Base-by-base conservation (phyloP, 352 stramenopile genomes). In the Aphanomyces cochlioides region DNA sequence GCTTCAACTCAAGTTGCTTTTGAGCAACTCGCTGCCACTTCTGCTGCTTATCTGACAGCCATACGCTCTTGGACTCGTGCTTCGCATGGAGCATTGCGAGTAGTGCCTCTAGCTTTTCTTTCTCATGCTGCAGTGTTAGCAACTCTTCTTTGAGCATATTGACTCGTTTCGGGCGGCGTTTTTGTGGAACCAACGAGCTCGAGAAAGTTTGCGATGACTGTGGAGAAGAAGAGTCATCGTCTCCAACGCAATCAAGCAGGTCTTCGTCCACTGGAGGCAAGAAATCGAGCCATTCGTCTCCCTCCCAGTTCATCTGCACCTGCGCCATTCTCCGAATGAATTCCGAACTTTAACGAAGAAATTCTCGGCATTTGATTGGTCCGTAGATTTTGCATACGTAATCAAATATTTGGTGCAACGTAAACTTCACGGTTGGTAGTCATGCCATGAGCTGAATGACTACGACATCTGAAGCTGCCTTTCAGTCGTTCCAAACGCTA, bases 11-110 rank as follows among this genome's bases (percentile, higher is more conserved):
- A 7, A 61, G 34, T 37, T 61, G 54, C 10, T 37, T 61, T 12
- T 37, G 54, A 7, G 54, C 54, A 39, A 61, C 43, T 37, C 43
- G n/a, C 34, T 61, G 28, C 54, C 54, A 61, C 37, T 61, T 61
- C 5, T 13, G n/a, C 54, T 37, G 28, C 39, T 10, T 61, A 7
- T 19, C 50, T 12, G 50, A 36, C 21, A 58, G 21, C 50, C 50
- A 19, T 2, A 19, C 54, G 28, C 7, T 12, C 7, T 37, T 40
- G 15, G 54, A 12, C 3, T 10, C 54, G 54, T 37, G 15, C 10
- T 39, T 13, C 15, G 45, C 45, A n/a, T 53, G 45, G 13, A 58
- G 50, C 8, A 37, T 19, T 19, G 15, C 50, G 8, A 58, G 21
- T 58, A 37, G 50, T 2, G 17, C 1, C 15, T 19, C 50, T 28